Evolutionary conservation across 371 early-diverging fungal species (phyloP).

Genomic region (Nosema muscidifuracis): DNA sequence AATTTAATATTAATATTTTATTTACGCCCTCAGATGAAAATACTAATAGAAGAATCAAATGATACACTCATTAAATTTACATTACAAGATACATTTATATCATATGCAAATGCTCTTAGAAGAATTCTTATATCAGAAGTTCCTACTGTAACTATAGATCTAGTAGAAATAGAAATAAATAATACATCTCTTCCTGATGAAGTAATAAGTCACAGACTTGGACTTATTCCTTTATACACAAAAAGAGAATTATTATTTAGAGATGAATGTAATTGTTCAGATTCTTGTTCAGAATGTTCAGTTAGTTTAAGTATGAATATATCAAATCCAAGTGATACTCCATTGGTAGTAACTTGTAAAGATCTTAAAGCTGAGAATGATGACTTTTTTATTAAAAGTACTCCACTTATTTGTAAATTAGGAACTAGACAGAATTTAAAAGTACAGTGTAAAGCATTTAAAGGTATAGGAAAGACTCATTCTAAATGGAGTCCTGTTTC

Average conservation of each 20-base stretch:
- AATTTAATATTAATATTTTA: no score
- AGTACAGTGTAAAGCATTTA: constrained; percentile 76
- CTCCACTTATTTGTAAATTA: constrained; percentile 84
- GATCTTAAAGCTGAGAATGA: constrained; percentile 67
- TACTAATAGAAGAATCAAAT: constrained; percentile 26
- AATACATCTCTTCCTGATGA: constrained; percentile 90
- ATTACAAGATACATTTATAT: constrained; percentile 78
- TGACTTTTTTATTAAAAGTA: constrained; percentile 71
- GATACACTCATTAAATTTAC: constrained; percentile 29
- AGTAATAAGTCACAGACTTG: constrained; percentile 87
- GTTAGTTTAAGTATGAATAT: constrained; percentile 71
- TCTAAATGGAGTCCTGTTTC: constrained; percentile 95
- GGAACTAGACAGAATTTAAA: constrained; percentile 84
- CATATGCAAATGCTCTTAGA: constrained; percentile 87
- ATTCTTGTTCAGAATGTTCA: constrained; percentile 84
- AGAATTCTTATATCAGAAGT: constrained; percentile 78
- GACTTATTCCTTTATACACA: constrained; percentile 89
- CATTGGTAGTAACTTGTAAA: constrained; percentile 38
- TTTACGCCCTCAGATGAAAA: background rate
- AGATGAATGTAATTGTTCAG: constrained; percentile 63
- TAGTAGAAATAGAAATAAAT: constrained; percentile 83
- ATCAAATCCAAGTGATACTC: constrained; percentile 11
- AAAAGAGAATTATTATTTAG: constrained; percentile 66
- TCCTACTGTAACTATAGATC: constrained; percentile 73
- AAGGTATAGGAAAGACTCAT: constrained; percentile 87